A percentile compares a stretch with the other conserved stretches of the same genome.
These are phyloP conservation scores for Venturiaceae sp. DNA, from an alignment of 2,329 filamentous ascomycete genomes.

Conservation along the genomic window DNA sequence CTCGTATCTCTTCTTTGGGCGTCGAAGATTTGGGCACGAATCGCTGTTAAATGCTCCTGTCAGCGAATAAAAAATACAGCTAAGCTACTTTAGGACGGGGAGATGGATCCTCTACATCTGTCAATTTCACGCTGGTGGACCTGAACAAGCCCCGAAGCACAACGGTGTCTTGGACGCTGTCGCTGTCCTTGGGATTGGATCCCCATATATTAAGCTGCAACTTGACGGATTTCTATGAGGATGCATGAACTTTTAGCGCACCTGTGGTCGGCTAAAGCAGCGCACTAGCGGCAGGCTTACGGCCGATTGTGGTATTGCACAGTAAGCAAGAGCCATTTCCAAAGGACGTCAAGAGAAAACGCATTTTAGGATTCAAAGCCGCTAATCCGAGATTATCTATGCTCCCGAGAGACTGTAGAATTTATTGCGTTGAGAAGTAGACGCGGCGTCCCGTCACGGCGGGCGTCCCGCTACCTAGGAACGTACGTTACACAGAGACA, in stretches of 20 bases:
- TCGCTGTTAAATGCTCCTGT: too few relatives aligned
- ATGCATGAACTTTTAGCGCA: background rate
- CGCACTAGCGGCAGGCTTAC: background rate
- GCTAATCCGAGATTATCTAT: background rate
- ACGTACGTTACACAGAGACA: too few relatives aligned
- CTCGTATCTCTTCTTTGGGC: too few relatives aligned
- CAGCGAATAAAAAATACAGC: background rate
- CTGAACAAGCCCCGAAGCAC: background rate
- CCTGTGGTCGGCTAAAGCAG: background rate
- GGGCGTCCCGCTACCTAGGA: background rate
- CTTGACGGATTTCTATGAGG: background rate
- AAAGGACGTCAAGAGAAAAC: background rate
- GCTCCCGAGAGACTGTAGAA: background rate
- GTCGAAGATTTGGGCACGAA: too few relatives aligned
- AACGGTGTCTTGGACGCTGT: background rate
- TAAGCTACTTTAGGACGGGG: background rate
- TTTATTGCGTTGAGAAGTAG: background rate
- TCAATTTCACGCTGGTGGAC: background rate
- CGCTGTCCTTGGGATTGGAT: background rate
- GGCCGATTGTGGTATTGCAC: background rate
- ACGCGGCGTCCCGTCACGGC: background rate
- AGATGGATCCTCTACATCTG: too few relatives aligned
- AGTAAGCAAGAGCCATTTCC: background rate
- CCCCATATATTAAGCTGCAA: background rate
- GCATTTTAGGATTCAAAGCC: background rate